These are phyloP conservation scores for Penicillium hordei DNA, from an alignment of 2,329 filamentous ascomycete species.

Conservation along the genomic window DNA sequence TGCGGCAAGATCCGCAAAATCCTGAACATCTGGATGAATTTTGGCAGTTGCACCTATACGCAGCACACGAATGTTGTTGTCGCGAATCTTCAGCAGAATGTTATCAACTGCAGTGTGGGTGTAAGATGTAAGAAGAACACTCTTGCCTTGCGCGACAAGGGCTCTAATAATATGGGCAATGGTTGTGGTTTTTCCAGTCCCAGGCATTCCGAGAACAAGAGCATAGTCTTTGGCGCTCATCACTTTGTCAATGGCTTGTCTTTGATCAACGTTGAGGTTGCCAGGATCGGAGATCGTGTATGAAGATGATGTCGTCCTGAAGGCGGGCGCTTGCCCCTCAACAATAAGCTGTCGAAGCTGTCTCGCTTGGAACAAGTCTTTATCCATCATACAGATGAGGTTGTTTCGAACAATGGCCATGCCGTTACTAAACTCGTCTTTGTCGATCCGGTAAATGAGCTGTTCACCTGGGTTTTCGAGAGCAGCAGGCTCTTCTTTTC, in stretches of 20 bases:
- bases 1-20: slow-evolving; percentile 78
- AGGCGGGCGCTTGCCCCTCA: slow-evolving; percentile 70
- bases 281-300: slow-evolving; percentile 58
- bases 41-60: slow-evolving; percentile 84
- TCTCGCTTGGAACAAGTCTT: slow-evolving; percentile 67
- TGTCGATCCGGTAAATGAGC: slow-evolving; percentile 79
- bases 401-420: slow-evolving; percentile 96
- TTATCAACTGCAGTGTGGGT: slow-evolving; percentile 98
- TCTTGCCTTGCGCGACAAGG: slow-evolving; percentile 84
- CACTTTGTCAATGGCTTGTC: slow-evolving; percentile 83
- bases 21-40: slow-evolving; percentile 80
- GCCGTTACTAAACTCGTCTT: slow-evolving; percentile 97
- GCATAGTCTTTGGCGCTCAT: slow-evolving; percentile 96
- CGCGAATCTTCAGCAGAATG: slow-evolving; percentile 85
- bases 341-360: slow-evolving; percentile 78
- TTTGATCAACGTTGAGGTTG: slow-evolving; percentile 83
- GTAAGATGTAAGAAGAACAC: slow-evolving; percentile 88
- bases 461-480: slow-evolving; percentile 49
- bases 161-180: slow-evolving; percentile 96
- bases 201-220: slow-evolving; percentile 96
- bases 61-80: slow-evolving; percentile 74
- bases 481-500: slow-evolving; percentile 49
- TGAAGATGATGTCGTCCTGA: slow-evolving; percentile 65
- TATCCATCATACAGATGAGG: slow-evolving; percentile 85
- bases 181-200: slow-evolving; percentile 96